phyloP scores from a whole-genome alignment of 441 rosid genomes.

The Corymbia citriodora region DNA sequence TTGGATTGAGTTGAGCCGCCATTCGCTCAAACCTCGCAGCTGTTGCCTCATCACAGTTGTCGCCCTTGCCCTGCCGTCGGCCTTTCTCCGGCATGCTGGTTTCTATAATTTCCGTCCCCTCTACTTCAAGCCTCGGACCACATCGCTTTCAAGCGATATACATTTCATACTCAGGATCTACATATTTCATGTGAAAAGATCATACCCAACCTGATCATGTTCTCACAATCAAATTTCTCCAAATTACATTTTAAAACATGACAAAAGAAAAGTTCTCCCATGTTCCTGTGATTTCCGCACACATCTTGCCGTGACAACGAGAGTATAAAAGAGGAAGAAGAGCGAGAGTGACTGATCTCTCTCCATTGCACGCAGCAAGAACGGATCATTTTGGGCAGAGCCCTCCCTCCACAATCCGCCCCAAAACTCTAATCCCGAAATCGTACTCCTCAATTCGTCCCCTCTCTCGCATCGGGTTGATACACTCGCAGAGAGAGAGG shows the following conservation, averaged over 20 bases:
- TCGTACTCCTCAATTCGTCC: not conserved
- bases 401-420: not conserved
- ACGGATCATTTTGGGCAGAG: too few relatives aligned
- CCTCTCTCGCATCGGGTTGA: not conserved
- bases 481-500: not conserved
- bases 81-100: not conserved
- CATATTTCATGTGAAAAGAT: not conserved
- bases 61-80: not conserved
- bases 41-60: not conserved
- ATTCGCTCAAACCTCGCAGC: not conserved
- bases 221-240: not conserved
- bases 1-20: not conserved
- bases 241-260: not conserved
- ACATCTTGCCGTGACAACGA: too few relatives aligned
- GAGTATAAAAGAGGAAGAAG: too few relatives aligned
- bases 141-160: not conserved
- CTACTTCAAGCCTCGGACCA: not conserved
- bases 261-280: conserved; percentile 27
- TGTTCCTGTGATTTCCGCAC: too few relatives aligned
- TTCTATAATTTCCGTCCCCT: not conserved
- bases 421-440: conserved; percentile 17
- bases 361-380: too few relatives aligned
- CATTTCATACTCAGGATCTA: not conserved
- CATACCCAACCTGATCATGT: not conserved
- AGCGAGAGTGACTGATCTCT: too few relatives aligned